A percentile compares a stretch with the other conserved stretches of the same genome.
phyloP scores from a whole-genome alignment of 495 filamentous ascomycete genomes.

The Hyaloscypha finlandica region DNA sequence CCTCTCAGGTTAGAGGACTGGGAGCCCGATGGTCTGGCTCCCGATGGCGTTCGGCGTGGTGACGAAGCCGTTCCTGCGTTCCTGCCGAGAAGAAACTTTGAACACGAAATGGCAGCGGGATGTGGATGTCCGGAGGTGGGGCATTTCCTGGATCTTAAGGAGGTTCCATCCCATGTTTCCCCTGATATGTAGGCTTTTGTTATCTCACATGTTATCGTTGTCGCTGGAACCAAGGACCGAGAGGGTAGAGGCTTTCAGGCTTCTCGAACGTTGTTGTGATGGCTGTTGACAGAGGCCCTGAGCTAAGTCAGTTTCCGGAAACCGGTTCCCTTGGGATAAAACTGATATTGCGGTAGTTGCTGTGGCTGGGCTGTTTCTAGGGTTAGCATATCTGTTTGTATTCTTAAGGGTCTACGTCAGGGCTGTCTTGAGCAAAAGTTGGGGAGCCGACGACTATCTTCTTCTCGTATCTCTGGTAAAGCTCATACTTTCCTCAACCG shows the following conservation, averaged over 20 bases:
- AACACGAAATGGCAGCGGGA: too few relatives aligned
- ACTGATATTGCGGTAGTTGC: conserved; percentile 14
- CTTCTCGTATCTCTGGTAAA: conserved; percentile 25
- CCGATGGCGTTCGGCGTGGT: background rate
- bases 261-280: background rate
- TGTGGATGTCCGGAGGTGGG: background rate
- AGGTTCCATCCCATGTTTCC: background rate
- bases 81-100: too few relatives aligned
- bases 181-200: background rate
- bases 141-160: background rate
- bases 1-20: background rate
- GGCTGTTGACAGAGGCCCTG: conserved; percentile 21
- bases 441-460: conserved; percentile 27
- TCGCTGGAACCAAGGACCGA: background rate
- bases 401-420: conserved; percentile 29
- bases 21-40: background rate
- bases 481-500: background rate
- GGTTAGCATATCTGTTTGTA: conserved; percentile 26
- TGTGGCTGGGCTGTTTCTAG: conserved; percentile 27
- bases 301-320: conserved; percentile 14
- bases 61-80: background rate
- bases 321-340: background rate
- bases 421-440: conserved; percentile 23
- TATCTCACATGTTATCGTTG: background rate
- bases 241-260: background rate